phyloP scores from a whole-genome alignment of 108 stramenopile genomes.

The Cyclotella cryptica region DNA sequence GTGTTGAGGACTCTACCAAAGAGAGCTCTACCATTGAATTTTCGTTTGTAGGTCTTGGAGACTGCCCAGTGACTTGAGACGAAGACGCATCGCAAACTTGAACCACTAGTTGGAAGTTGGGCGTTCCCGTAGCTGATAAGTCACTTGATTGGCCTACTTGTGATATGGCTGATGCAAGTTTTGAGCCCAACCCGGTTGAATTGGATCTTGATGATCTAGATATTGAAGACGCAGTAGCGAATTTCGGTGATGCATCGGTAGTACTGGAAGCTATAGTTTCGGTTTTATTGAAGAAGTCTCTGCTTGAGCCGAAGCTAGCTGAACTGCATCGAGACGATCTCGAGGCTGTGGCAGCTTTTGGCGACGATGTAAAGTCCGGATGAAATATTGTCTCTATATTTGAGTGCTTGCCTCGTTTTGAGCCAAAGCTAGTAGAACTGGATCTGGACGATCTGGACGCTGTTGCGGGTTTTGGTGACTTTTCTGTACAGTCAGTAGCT shows the following conservation, averaged over 20 bases:
- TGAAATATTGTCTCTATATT: too few species aligned
- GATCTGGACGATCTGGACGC: constrained; percentile 7
- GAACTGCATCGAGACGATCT: constrained; percentile 1
- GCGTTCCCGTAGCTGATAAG: background rate
- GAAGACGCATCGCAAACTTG: background rate
- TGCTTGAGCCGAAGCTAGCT: background rate
- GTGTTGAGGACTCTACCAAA: background rate
- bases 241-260: background rate
- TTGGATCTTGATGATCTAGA: constrained; percentile 1
- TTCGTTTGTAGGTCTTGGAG: too few species aligned
- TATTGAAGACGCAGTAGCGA: background rate
- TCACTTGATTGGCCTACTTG: background rate
- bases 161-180: background rate
- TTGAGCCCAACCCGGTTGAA: background rate
- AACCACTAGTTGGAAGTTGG: background rate
- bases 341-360: background rate
- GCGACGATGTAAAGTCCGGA: background rate
- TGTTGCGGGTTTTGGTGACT: background rate
- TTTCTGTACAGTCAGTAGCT: background rate
- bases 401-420: background rate
- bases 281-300: background rate
- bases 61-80: too few species aligned
- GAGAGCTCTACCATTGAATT: too few species aligned
- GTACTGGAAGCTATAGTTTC: too few species aligned
- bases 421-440: background rate